Evolutionary conservation across 495 filamentous ascomycete genomes (phyloP), one percentile per base, ranked within the genome.

Genomic region (Cenococcum geophilum): DNA sequence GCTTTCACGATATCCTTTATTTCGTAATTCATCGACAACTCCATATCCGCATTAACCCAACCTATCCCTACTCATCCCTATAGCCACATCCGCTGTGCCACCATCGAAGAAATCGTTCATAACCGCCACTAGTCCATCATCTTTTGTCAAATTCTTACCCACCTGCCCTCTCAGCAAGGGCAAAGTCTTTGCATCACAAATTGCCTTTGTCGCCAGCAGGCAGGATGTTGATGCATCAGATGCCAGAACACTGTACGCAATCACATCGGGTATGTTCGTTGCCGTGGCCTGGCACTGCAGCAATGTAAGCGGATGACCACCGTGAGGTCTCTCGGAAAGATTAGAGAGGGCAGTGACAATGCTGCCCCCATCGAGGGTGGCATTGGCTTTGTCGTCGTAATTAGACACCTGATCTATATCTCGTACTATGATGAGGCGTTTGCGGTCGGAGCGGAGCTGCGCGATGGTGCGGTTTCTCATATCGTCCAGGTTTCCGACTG

Each of bases 31-130:
- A 6, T 32, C 3, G 27, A 6, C 27, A 32, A 32, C 27, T 32
- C 2, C 27, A 32, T 6, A 32, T 32, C 2, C 27, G 27, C 27
- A 32, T 52, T 25, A 65, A n/a, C 49, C 49, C 23, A 80, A 51
- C 65, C 79, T 71, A 65, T 73, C 66, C 62, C 63, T 62, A 59
- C 74, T 77, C 68, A 80, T 65, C 60, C 74, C 69, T 59, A 80
- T 68, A 1, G 72, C 74, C 5, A 78, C 74, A 72, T 82, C 78
- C 5, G 74, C 74, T 18, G 79, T 83, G 35, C 70, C 79, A 5
- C 79, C 79, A 64, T 82, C 80, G 52, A 83, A 72, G 55, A 80
- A 82, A 59, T 82, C 80, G 69, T 83, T 82, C 79, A 81, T 78
- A 27, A 79, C 58, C 10, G 79, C 77, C 10, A 81, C 74, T 5